Evolutionary conservation across 2,329 filamentous ascomycete species (phyloP), one percentile per base, ranked within the genome.

Genomic region (Xylaria sp.): DNA sequence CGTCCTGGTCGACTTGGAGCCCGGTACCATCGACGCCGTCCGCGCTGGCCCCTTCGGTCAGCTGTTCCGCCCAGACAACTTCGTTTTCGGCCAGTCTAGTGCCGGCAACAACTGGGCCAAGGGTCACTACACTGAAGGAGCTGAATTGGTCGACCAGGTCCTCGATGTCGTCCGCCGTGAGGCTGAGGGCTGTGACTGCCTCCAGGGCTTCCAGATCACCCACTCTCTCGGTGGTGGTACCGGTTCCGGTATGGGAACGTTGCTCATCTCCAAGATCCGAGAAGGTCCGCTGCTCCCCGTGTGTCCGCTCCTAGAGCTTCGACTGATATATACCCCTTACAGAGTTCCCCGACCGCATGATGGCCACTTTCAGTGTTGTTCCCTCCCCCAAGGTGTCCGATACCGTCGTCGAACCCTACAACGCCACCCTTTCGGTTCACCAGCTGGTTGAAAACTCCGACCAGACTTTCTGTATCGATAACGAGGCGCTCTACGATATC

Each of bases 81-180:
- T 97, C 82, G 92, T 97, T 76, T 97, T 97, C 79, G 94, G 94
- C 73, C 94, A 97, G 84, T 97, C 94, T 72, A 93, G 94, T 86
- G 94, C 94, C 78, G 94, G 94, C 82, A 99, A 99, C 91, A 97
- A 97, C 88, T 99, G 94, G 94, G 94, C 94, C 80, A 99, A 97
- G 89, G 94, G 94, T 82, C 94, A 99, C 79, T 99, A 99, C 87
- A 99, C 94, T 68, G 94, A 99, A 84, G 94, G 94, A 86, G 94
- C 94, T 71, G 94, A 99, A 83, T 87, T 97, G 67, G 94, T 99
- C 70, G 94, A 99, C 83, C 86, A 97, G 75, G 94, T 99, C 70
- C 87, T 99, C 71, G 94, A 97, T 76, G 94, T 99, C 69, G 93
- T 99, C 75, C 94, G 94, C 76, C 93, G 94, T 74, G 94, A 99